Evolutionary conservation across 2,329 filamentous ascomycete species (phyloP).

Genomic region (Orbilia quercus): DNA sequence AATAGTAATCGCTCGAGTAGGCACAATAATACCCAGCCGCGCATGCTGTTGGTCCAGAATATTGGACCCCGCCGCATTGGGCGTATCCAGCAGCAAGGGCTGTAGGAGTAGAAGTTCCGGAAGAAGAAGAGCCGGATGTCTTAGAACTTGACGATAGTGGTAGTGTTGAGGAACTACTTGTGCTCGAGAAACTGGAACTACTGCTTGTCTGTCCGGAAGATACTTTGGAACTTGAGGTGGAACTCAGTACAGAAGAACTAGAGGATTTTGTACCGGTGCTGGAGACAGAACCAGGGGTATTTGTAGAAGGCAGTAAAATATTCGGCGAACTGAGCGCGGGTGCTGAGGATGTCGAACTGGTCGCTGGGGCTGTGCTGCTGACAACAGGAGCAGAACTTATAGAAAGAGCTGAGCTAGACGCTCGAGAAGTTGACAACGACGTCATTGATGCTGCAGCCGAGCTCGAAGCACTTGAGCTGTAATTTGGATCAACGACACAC

Average conservation of each 20-base stretch:
- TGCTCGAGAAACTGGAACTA: neutral
- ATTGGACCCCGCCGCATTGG: conserved; percentile 20
- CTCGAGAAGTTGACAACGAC: conserved; percentile 7
- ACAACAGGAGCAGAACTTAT: neutral
- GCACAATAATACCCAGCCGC: conserved; percentile 36
- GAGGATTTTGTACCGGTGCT: neutral
- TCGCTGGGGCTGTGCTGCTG: neutral
- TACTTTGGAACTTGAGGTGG: neutral
- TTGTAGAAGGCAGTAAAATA: neutral
- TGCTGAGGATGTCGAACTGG: neutral
- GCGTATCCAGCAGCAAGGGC: conserved; percentile 12
- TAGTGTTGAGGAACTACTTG: neutral
- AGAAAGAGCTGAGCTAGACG: neutral
- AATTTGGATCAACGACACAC: conserved; percentile 61
- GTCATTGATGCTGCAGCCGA: neutral
- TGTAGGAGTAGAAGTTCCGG: conserved; percentile 1
- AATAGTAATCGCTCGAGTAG: conserved; percentile 43
- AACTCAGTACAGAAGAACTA: neutral
- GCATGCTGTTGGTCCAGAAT: conserved; percentile 28
- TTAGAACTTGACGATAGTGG: neutral
- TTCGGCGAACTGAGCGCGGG: no score
- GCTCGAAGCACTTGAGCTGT: conserved; percentile 57
- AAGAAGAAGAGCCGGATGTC: neutral
- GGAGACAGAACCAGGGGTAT: neutral
- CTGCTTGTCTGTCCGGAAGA: neutral